A percentile compares a stretch with the other conserved stretches of the same genome.
Evolutionary conservation across 2,329 filamentous ascomycete genomes (phyloP).

Genomic region (Grosmannia clavigera): DNA sequence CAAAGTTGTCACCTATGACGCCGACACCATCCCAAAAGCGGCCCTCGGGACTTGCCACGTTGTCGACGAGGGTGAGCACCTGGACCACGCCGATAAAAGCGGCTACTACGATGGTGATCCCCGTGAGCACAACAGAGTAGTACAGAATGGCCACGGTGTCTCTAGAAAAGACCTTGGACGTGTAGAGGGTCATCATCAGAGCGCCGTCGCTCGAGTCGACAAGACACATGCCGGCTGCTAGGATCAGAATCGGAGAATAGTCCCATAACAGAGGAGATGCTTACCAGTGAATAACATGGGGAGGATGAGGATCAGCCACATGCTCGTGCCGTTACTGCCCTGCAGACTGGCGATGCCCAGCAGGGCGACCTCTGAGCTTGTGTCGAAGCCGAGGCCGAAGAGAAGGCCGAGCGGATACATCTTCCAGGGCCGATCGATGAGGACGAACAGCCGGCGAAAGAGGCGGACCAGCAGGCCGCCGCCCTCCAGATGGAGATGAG

Average conservation of each 20-base stretch:
- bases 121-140: constrained; percentile 80
- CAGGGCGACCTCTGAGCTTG: constrained; percentile 84
- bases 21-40: constrained; percentile 85
- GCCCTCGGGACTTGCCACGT: constrained; percentile 61
- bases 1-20: constrained; percentile 65
- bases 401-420: constrained; percentile 87
- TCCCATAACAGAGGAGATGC: constrained; percentile 8
- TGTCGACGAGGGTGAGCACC: constrained; percentile 63
- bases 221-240: constrained; percentile 77
- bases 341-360: constrained; percentile 84
- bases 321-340: constrained; percentile 69
- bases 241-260: neutral
- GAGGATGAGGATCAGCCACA: constrained; percentile 92
- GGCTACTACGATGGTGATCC: constrained; percentile 71
- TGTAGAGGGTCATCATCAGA: constrained; percentile 90
- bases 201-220: constrained; percentile 88
- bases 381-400: constrained; percentile 90
- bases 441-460: constrained; percentile 62
- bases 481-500: constrained; percentile 57
- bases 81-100: constrained; percentile 80
- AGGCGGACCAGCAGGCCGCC: constrained; percentile 62
- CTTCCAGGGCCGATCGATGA: constrained; percentile 74
- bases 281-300: constrained; percentile 75
- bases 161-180: constrained; percentile 61
- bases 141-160: constrained; percentile 87